These are phyloP conservation scores for Aspergillus sp. DNA, from an alignment of 2,329 filamentous ascomycete species.

Conservation along the genomic window DNA sequence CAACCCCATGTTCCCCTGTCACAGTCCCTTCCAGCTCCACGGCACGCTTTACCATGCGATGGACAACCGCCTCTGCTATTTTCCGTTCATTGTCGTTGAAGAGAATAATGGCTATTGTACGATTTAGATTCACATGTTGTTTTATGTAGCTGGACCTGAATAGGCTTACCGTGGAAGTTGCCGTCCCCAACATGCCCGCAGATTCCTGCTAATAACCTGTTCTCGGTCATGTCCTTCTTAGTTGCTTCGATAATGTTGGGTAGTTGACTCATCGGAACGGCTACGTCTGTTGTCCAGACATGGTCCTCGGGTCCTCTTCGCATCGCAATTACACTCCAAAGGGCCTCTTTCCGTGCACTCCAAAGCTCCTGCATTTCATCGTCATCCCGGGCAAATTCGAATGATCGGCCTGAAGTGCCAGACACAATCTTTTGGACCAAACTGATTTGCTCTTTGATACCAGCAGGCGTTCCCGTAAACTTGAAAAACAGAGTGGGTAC, in stretches of 20 bases:
- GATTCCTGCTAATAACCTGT: conserved; percentile 59
- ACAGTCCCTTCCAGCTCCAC: conserved; percentile 66
- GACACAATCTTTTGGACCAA: conserved; percentile 56
- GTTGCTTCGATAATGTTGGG: conserved; percentile 67
- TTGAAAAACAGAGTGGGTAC: conserved; percentile 69
- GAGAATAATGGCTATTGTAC: conserved; percentile 50
- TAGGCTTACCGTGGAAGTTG: conserved; percentile 58
- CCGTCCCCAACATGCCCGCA: conserved; percentile 69
- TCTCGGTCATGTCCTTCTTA: conserved; percentile 57
- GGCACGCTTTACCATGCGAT: conserved; percentile 63
- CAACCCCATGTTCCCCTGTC: conserved; percentile 66
- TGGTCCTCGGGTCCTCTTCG: conserved; percentile 52
- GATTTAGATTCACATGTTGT: neutral
- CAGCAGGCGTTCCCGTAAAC: conserved; percentile 59
- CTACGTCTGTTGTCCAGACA: conserved; percentile 76
- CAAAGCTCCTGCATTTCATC: conserved; percentile 64
- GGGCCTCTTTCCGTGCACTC: conserved; percentile 67
- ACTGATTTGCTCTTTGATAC: conserved; percentile 58
- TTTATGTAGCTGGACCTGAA: neutral
- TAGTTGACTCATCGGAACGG: conserved; percentile 65
- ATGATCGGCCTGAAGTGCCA: conserved; percentile 48
- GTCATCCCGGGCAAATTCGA: conserved; percentile 60
- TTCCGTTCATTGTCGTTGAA: conserved; percentile 53
- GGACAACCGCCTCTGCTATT: conserved; percentile 53
- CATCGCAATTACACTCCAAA: conserved; percentile 66